Evolutionary conservation across 441 rosid genomes (phyloP).

Genomic region (Rhodomyrtus psidioides): DNA sequence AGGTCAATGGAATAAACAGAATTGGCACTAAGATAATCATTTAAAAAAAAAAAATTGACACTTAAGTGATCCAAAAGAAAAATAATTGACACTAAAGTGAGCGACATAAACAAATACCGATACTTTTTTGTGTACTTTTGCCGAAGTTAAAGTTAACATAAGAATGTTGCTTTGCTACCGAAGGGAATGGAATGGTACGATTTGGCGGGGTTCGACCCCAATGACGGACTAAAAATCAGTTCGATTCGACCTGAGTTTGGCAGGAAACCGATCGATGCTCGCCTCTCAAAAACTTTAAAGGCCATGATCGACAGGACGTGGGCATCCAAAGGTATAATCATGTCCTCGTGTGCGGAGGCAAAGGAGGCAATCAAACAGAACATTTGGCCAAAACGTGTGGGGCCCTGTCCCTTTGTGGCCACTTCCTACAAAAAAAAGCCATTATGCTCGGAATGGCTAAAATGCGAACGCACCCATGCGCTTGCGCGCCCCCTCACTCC

Average conservation of each 20-base stretch:
- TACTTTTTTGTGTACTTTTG: too few species aligned
- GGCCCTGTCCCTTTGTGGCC: neutral
- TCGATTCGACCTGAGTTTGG: neutral
- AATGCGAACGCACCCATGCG: neutral
- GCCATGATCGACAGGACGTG: neutral
- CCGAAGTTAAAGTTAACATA: neutral
- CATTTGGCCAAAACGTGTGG: neutral
- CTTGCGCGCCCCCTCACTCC: neutral
- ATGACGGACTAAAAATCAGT: neutral
- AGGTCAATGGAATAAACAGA: too few species aligned
- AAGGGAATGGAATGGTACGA: neutral
- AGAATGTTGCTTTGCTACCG: neutral
- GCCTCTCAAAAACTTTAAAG: neutral
- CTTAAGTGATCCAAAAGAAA: too few species aligned
- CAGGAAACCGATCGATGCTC: neutral
- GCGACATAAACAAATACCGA: too few species aligned
- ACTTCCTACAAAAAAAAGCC: neutral
- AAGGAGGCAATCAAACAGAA: neutral
- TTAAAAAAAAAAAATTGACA: too few species aligned
- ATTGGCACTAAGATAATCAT: too few species aligned
- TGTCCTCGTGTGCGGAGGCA: neutral
- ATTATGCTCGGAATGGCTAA: neutral
- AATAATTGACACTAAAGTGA: too few species aligned
- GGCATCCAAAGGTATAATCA: neutral
- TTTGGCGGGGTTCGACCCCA: rapidly evolving